Percentiles rank a stretch among this genome's conserved stretches.
phyloP scores from a whole-genome alignment of 1,284 basidiomycete species.

The Vanrija pseudolonga region DNA sequence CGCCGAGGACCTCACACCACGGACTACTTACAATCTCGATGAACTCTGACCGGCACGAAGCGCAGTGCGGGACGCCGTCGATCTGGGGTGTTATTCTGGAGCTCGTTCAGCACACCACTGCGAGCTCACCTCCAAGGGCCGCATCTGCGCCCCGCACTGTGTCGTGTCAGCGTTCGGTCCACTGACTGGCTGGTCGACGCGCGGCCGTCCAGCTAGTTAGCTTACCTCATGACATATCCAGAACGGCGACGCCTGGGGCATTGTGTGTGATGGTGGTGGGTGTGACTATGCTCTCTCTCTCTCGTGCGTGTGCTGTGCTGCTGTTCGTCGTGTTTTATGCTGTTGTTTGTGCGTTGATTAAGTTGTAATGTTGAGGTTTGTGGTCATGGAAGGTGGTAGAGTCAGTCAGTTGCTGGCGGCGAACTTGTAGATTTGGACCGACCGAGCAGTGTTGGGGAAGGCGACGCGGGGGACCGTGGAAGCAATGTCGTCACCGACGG shows the following conservation, averaged over 20 bases:
- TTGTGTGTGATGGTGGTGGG: constrained; percentile 3
- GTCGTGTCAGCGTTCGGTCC: constrained; percentile 3
- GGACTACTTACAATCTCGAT: constrained; percentile 37
- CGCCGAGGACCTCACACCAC: too few species aligned
- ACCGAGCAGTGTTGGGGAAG: too few species aligned
- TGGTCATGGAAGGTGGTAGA: too few species aligned
- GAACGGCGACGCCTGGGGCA: constrained; percentile 29
- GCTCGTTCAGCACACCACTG: background rate
- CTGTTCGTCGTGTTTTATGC: too few species aligned
- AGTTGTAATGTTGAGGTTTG: too few species aligned
- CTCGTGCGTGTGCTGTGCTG: too few species aligned
- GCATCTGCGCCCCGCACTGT: constrained; percentile 44
- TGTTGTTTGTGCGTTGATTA: too few species aligned
- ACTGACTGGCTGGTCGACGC: background rate
- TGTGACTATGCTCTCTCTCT: too few species aligned
- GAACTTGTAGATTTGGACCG: too few species aligned
- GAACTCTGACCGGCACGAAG: constrained; percentile 43
- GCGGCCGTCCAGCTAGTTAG: background rate
- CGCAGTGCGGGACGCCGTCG: constrained; percentile 34
- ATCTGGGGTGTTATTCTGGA: constrained; percentile 16
- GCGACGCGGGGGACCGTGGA: too few species aligned
- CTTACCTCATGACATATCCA: constrained; percentile 45
- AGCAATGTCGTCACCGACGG: too few species aligned
- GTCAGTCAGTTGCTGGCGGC: too few species aligned
- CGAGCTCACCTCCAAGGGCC: constrained; percentile 28